Base-by-base conservation (phyloP, 176 grass and related monocot species). In the Bothriochloa decipiens region DNA sequence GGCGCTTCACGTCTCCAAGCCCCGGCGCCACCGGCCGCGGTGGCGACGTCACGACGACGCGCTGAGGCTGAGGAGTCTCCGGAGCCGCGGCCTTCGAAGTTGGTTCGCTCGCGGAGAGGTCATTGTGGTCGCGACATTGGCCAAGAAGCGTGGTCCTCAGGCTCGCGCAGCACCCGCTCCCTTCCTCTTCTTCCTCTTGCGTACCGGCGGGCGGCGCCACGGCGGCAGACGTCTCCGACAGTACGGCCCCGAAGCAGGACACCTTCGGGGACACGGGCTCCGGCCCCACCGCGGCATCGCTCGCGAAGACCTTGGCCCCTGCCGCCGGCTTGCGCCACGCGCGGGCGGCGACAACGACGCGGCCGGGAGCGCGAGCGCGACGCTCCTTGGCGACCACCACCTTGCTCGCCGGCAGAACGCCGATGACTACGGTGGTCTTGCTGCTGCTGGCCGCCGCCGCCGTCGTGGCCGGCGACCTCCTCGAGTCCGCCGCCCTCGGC, bases 211-310 rank as follows among this genome's bases (percentile, higher is more conserved):
- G 7, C 8, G 27, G 41, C 53, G 14, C 14, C 40, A 20, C 33
- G 3, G 7, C 2, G 12, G 46, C 10, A 22, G 75, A 1, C 15
- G 10, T 77, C 55, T 82, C 78, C 35, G 78, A 27, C 43, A 58
- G 83, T 0, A 86, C 88, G 6, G 66, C 46, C 1, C 79, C 88
- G 4, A 90, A 86, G 73, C 83, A 86, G 6, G 83, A 90, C 66
- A 90, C 88, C 73, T 90, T 90, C 57, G 79, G 88, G 26, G 88
- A 90, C 79, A 16, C 58, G 9, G 83, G 88, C 73, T 90, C 79
- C 55, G 65, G 32, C 18, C 23, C 83, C 15, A 33, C 83, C 14
- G 26, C 83, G 45, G 79, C 88, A 43, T 90, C 88, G 66, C 88
- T 86, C 45, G 88, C 79, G 73, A 86, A 86, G 1, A 90, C 58